Evolutionary conservation across 345 rosid genomes (phyloP).

Genomic region (Rubroshorea leprosula): DNA sequence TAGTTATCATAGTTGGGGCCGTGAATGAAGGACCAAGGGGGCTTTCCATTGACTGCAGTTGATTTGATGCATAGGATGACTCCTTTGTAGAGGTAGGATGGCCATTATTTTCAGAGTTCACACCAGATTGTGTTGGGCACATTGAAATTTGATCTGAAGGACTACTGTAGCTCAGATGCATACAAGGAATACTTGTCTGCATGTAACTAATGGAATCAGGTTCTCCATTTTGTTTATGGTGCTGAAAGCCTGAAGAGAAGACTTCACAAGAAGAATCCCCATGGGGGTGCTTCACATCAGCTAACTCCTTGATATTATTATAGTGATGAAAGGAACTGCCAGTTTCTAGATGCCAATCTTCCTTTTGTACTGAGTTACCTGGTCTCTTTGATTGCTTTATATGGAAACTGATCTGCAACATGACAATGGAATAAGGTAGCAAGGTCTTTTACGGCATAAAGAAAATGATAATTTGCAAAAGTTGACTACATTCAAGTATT

Average conservation of each 20-base stretch:
- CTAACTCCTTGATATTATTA: conserved; percentile 27
- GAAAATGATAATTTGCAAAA: background rate
- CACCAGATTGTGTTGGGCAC: conserved; percentile 40
- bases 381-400: conserved; percentile 37
- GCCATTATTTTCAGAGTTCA: conserved; percentile 42
- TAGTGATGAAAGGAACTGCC: conserved; percentile 36
- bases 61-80: conserved; percentile 59
- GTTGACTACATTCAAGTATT: background rate
- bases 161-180: conserved; percentile 28
- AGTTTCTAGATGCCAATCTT: conserved; percentile 29
- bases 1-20: conserved; percentile 25
- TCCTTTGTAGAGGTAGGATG: conserved; percentile 40
- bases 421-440: conserved; percentile 13
- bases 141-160: conserved; percentile 45
- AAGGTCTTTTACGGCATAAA: background rate
- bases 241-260: conserved; percentile 24
- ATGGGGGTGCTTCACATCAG: conserved; percentile 23
- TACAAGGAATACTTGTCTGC: conserved; percentile 20
- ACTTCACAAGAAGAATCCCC: conserved; percentile 26
- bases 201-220: conserved; percentile 26
- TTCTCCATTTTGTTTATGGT: conserved; percentile 16
- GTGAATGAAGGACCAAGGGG: conserved; percentile 30
- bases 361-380: conserved; percentile 36
- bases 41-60: conserved; percentile 40
- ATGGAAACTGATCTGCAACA: conserved; percentile 39